phyloP scores from a whole-genome alignment of 2,329 filamentous ascomycete genomes.

The Trichoderma aggressivum region DNA sequence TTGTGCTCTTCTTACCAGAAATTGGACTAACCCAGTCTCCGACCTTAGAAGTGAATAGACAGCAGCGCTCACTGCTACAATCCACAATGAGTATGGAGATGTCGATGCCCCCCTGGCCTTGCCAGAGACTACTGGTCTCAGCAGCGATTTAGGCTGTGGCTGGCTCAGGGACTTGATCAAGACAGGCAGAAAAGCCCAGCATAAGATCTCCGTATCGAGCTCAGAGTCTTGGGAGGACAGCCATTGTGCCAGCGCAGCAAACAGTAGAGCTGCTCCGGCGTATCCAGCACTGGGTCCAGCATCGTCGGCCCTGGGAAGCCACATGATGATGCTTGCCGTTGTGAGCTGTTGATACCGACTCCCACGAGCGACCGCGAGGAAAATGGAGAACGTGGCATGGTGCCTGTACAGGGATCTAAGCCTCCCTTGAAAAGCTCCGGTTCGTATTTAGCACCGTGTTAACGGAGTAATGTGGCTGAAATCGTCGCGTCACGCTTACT shows the following conservation, averaged over 20 bases:
- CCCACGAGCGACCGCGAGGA: not conserved
- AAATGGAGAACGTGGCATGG: not conserved
- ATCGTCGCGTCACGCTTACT: not conserved
- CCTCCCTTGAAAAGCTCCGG: not conserved
- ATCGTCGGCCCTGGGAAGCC: not conserved
- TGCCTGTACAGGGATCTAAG: not conserved
- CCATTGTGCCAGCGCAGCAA: not conserved
- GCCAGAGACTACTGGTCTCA: not conserved
- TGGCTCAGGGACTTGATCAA: not conserved
- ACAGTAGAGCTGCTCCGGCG: slow-evolving; percentile 6
- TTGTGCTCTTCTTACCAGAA: slow-evolving; percentile 16
- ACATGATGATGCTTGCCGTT: not conserved
- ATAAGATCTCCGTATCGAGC: slow-evolving; percentile 3
- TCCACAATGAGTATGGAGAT: slow-evolving; percentile 14
- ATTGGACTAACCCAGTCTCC: slow-evolving; percentile 19
- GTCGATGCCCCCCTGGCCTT: not conserved
- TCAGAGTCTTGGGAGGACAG: slow-evolving; percentile 3
- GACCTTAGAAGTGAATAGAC: slow-evolving; percentile 21
- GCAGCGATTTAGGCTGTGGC: not conserved
- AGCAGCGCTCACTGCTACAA: slow-evolving; percentile 12
- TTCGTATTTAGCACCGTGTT: not conserved
- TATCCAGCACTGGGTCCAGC: not conserved
- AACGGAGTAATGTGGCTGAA: not conserved
- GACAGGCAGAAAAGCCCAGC: not conserved
- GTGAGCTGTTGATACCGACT: not conserved